Base-by-base conservation (phyloP, 768 basidiomycete genomes). In the Cystobasidium tubakii region DNA sequence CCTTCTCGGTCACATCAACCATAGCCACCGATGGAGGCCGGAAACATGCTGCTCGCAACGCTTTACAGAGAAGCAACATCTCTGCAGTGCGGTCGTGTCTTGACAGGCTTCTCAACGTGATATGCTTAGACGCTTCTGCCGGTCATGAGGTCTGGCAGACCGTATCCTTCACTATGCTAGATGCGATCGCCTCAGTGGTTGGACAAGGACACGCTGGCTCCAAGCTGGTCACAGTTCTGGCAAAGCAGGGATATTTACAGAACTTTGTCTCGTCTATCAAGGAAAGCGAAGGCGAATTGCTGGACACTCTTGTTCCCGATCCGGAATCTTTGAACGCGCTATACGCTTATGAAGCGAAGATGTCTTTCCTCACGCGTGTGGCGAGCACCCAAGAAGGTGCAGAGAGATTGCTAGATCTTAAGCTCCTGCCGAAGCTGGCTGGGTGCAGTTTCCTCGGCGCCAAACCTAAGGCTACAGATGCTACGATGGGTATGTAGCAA, bases 111-210 rank as follows among this genome's bases (percentile, higher is more conserved):
- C 84, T 92, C 0, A 82, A 86, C 0, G 84, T 87, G 43, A 84
- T 95, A 44, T 87, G 90, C 25, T 85, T 91, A n/a, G 95, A 98
- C 79, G 93, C 92, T 0, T 90, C 91, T 67, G 93, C 96, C 76
- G 94, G 93, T 7, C 88, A 90, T 21, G 93, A 97, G 81, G 91
- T 97, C 1, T 98, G 95, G 95, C 91, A 91, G 82, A 94, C 93
- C 1, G 87, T 97, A 19, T 91, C 94, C 10, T 97, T 93, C 80
- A 89, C 93, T 84, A 83, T 92, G 1, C 84, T 97, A 53, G 91
- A 94, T 77, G 88, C 90, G 0, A 84, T 94, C 9, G 85, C 89
- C 21, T 86, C 89, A 54, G 82, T 94, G 87, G 44, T 86, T 86
- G 31, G 81, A 1, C 46, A 70, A 4, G 75, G 62, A 1, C 46